Evolutionary conservation across 805 yeast species (phyloP).

Genomic region (Yarrowia yakushimensis): DNA sequence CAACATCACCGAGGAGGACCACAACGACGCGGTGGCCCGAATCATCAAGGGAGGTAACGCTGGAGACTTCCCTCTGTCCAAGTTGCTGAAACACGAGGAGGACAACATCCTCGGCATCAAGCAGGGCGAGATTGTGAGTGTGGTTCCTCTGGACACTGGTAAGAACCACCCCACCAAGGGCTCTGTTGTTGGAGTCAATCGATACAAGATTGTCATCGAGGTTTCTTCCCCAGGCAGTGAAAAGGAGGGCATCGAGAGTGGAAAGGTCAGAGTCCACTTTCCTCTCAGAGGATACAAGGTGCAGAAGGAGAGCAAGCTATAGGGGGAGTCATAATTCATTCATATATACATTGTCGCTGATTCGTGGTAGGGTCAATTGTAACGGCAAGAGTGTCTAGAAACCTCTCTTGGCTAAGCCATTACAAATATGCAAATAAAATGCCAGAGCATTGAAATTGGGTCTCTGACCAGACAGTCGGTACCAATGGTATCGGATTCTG

Average conservation of each 20-base stretch:
- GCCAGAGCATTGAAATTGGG: constrained; percentile 61
- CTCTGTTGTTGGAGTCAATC: constrained; percentile 1
- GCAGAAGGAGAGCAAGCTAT: constrained; percentile 5
- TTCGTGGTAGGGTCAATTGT: too few relatives aligned
- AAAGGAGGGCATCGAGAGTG: constrained; percentile 3
- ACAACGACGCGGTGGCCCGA: neutral
- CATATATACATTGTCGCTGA: too few relatives aligned
- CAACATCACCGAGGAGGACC: constrained; percentile 6
- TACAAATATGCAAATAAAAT: constrained; percentile 65
- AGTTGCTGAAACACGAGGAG: constrained; percentile 5
- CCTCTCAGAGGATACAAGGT: constrained; percentile 19
- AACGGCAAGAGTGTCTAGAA: constrained; percentile 39
- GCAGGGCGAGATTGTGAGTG: constrained; percentile 7
- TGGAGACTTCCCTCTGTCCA: constrained; percentile 21
- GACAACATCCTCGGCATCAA: neutral
- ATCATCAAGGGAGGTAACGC: constrained; percentile 18
- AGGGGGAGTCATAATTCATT: neutral
- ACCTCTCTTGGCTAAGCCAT: constrained; percentile 57
- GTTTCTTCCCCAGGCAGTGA: constrained; percentile 13
- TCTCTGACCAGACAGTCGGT: constrained; percentile 34
- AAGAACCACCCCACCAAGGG: constrained; percentile 21
- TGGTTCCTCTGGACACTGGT: constrained; percentile 20
- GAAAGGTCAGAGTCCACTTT: constrained; percentile 16
- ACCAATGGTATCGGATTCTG: constrained; percentile 31
- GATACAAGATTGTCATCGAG: constrained; percentile 23